These are phyloP conservation scores for Cercospora beticola DNA, from an alignment of 2,329 filamentous ascomycete genomes.

Conservation along the genomic window DNA sequence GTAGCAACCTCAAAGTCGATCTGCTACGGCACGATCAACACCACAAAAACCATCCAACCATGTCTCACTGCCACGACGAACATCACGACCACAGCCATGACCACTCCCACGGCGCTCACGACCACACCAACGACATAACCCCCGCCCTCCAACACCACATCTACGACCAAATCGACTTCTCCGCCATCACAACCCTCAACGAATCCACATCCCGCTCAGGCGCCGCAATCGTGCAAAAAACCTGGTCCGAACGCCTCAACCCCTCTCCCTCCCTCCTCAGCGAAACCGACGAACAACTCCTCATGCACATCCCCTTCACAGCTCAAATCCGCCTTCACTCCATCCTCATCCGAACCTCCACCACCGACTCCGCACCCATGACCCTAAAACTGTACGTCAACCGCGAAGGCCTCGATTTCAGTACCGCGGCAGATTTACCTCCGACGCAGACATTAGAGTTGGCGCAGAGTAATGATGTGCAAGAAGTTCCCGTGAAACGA, in stretches of 20 bases:
- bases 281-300: slow-evolving; percentile 87
- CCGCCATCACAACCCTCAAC: slow-evolving; percentile 80
- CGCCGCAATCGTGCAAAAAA: slow-evolving; percentile 78
- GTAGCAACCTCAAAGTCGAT: not conserved
- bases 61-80: slow-evolving; percentile 53
- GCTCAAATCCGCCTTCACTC: slow-evolving; percentile 91
- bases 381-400: slow-evolving; percentile 89
- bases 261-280: slow-evolving; percentile 74
- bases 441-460: slow-evolving; percentile 77
- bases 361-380: slow-evolving; percentile 67
- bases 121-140: slow-evolving; percentile 88
- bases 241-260: slow-evolving; percentile 78
- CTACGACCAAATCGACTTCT: slow-evolving; percentile 90
- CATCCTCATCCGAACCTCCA: slow-evolving; percentile 78
- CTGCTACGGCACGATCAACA: not conserved
- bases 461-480: slow-evolving; percentile 73
- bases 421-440: slow-evolving; percentile 56
- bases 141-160: slow-evolving; percentile 88
- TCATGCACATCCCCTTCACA: slow-evolving; percentile 93
- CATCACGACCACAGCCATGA: slow-evolving; percentile 45
- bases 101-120: slow-evolving; percentile 65
- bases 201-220: slow-evolving; percentile 70
- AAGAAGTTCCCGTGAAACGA: slow-evolving; percentile 85
- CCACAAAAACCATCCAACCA: slow-evolving; percentile 20
- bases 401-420: slow-evolving; percentile 82